A percentile compares a stretch with the other conserved stretches of the same genome.
Conservation (phyloP, 805 yeast genomes). For the Ogataea sp. region DNA sequence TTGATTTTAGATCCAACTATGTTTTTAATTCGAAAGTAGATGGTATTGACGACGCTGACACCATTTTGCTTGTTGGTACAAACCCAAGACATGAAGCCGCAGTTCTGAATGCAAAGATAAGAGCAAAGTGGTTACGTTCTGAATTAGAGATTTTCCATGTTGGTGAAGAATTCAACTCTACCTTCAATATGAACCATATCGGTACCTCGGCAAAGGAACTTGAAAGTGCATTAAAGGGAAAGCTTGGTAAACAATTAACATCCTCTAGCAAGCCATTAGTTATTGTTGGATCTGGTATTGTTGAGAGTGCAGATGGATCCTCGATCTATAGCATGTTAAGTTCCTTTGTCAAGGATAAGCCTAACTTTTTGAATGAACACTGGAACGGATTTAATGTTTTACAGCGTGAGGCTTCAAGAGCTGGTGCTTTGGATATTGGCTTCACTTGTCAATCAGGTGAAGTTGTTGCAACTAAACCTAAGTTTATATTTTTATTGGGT, state of each 20-base stretch:
- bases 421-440: constrained; percentile 81
- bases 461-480: constrained; percentile 45
- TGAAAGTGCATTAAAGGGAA: constrained; percentile 53
- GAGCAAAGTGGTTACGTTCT: constrained; percentile 71
- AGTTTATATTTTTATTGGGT: constrained; percentile 71
- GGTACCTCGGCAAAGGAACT: constrained; percentile 56
- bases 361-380: constrained; percentile 54
- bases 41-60: constrained; percentile 80
- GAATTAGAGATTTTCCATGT: constrained; percentile 61
- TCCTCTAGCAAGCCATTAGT: constrained; percentile 68
- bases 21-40: constrained; percentile 71
- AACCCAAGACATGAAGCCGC: constrained; percentile 90
- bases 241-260: constrained; percentile 58
- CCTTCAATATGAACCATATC: constrained; percentile 55
- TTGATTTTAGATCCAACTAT: constrained; percentile 72
- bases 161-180: constrained; percentile 73
- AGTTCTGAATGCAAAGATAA: constrained; percentile 73
- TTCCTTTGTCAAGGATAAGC: constrained; percentile 46
- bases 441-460: constrained; percentile 46
- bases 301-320: constrained; percentile 56
- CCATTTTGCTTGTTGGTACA: constrained; percentile 71
- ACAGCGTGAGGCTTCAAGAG: constrained; percentile 84
- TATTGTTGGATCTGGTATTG: constrained; percentile 73
- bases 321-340: constrained; percentile 54
- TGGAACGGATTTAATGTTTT: constrained; percentile 80